A percentile compares a stretch with the other conserved stretches of the same genome.
Conservation (phyloP, 1,284 basidiomycete genomes). For the Golubevia sp. region DNA sequence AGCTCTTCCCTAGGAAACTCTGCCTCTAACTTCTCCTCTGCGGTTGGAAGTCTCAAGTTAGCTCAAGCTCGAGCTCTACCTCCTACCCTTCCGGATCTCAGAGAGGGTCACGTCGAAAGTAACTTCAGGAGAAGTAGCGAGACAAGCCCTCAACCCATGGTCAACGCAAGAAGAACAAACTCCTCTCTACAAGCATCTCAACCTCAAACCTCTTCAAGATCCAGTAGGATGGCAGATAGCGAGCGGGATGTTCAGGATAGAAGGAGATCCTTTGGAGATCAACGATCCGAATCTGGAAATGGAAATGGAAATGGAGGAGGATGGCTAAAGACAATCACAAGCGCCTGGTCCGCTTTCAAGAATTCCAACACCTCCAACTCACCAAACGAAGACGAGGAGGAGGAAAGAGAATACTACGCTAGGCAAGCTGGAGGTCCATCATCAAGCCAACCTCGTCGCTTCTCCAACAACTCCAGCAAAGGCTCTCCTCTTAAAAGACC, state of each 20-base stretch:
- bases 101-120: neutral
- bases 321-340: neutral
- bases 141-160: neutral
- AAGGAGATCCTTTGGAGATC: neutral
- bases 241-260: neutral
- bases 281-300: neutral
- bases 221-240: neutral
- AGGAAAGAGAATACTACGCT: neutral
- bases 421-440: neutral
- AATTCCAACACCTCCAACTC: neutral
- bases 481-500: too few relatives aligned
- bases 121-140: neutral
- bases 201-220: neutral
- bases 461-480: neutral
- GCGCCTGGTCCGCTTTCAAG: neutral
- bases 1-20: neutral
- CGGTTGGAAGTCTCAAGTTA: constrained; percentile 29
- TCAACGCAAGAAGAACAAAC: neutral
- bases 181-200: neutral
- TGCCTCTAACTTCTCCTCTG: constrained; percentile 3
- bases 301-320: neutral
- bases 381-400: neutral
- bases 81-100: neutral
- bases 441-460: neutral
- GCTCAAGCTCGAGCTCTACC: constrained; percentile 23